Percentiles rank a stretch among this genome's conserved stretches.
These are phyloP conservation scores for Acarospora socialis DNA, from an alignment of 2,329 filamentous ascomycete genomes.

Conservation along the genomic window DNA sequence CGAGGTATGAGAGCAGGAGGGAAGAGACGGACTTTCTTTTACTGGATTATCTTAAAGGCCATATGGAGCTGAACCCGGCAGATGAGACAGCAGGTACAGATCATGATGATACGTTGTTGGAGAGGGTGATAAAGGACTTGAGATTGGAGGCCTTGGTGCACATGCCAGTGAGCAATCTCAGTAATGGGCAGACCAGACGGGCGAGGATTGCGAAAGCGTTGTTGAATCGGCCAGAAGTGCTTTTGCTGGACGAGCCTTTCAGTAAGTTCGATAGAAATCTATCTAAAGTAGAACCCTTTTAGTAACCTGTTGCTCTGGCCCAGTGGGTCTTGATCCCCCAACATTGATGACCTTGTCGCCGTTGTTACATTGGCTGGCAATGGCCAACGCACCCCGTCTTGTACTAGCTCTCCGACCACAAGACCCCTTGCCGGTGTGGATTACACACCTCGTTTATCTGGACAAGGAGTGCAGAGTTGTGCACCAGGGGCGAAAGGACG, in stretches of 20 bases:
- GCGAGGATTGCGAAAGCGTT: constrained; percentile 80
- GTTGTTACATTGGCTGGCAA: constrained; percentile 54
- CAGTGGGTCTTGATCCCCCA: constrained; percentile 76
- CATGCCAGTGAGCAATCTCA: constrained; percentile 77
- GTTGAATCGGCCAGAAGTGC: constrained; percentile 60
- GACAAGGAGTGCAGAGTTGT: constrained; percentile 51
- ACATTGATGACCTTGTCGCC: constrained; percentile 59
- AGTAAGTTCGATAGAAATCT: constrained; percentile 31
- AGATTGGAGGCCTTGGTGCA: constrained; percentile 53
- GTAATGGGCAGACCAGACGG: constrained; percentile 81
- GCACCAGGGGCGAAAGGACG: constrained; percentile 49
- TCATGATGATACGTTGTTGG: constrained; percentile 38
- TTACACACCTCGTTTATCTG: constrained; percentile 68
- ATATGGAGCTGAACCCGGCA: constrained; percentile 67
- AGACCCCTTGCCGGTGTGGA: constrained; percentile 78
- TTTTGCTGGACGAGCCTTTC: constrained; percentile 86
- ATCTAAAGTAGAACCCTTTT: constrained; percentile 11
- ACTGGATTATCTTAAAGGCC: constrained; percentile 63
- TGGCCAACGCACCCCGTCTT: constrained; percentile 52
- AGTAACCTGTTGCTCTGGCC: background rate
- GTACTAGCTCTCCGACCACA: constrained; percentile 70
- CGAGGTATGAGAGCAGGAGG: constrained; percentile 74
- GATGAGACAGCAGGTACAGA: constrained; percentile 38
- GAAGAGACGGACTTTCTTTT: constrained; percentile 83
- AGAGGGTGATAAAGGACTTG: constrained; percentile 54